Evolutionary conservation across 2,329 filamentous ascomycete species (phyloP).

Genomic region (Ceratocystis ficicola): DNA sequence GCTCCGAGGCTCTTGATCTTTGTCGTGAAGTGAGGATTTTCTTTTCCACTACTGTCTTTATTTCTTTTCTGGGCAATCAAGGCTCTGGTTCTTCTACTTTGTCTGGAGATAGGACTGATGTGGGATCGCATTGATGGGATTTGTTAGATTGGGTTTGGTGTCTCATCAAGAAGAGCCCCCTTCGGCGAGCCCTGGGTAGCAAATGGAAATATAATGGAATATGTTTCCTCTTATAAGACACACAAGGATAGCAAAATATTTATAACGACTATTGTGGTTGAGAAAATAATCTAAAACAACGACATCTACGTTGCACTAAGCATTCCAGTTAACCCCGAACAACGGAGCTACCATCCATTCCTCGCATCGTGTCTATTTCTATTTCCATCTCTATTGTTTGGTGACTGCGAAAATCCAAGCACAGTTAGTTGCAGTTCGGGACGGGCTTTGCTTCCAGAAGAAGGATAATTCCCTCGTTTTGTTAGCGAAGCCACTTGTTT

Average conservation of each 20-base stretch:
- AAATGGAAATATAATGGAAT: constrained; percentile 7
- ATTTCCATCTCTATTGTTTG: background rate
- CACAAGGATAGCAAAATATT: too few species aligned
- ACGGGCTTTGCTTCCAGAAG: constrained; percentile 3
- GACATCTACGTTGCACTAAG: background rate
- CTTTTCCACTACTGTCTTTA: background rate
- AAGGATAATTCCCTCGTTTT: background rate
- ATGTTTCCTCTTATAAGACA: constrained; percentile 5
- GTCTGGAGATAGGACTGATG: background rate
- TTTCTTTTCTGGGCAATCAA: background rate
- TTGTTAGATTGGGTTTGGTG: background rate
- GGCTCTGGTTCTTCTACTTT: background rate
- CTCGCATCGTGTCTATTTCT: background rate
- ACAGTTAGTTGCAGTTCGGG: background rate
- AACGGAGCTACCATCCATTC: background rate
- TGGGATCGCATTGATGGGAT: background rate
- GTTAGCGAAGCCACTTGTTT: constrained; percentile 4
- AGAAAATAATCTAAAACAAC: background rate
- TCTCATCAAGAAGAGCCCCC: background rate
- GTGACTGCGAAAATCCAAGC: background rate
- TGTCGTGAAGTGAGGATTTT: too few species aligned
- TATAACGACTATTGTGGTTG: too few species aligned
- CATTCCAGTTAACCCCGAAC: background rate
- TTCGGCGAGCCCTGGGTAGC: background rate
- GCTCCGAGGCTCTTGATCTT: background rate